These are phyloP conservation scores for Royoungia palumana DNA, from an alignment of 768 basidiomycete species.

Conservation along the genomic window DNA sequence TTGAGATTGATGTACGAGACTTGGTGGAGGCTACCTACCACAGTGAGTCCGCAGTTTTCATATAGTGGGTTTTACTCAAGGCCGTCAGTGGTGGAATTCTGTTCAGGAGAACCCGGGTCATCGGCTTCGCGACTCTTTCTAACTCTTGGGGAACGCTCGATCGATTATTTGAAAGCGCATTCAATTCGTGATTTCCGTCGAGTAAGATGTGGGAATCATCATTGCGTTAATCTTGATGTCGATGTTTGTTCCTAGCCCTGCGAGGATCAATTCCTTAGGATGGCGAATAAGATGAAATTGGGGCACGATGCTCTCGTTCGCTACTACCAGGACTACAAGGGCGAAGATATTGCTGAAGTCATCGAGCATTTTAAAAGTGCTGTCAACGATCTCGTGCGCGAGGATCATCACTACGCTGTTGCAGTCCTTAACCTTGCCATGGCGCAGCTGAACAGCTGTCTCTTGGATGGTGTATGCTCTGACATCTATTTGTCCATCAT, in stretches of 20 bases:
- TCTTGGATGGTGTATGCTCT: background rate
- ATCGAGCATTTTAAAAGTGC: constrained; percentile 5
- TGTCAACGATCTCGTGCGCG: background rate
- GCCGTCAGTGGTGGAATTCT: too few species aligned
- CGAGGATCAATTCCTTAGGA: too few species aligned
- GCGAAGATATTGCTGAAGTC: background rate
- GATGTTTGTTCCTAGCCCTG: too few species aligned
- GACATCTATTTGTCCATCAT: background rate
- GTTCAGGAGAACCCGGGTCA: too few species aligned
- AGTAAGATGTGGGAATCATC: too few species aligned
- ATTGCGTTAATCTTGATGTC: too few species aligned
- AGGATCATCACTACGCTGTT: constrained; percentile 2
- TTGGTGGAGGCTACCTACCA: background rate
- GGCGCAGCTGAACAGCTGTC: constrained; percentile 3
- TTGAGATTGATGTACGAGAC: background rate
- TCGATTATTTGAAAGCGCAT: too few species aligned
- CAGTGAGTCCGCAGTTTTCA: background rate
- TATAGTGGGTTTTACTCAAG: too few species aligned
- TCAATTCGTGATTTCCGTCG: too few species aligned
- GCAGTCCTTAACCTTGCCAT: constrained; percentile 15
- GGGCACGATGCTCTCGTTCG: constrained; percentile 2
- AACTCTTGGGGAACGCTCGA: too few species aligned
- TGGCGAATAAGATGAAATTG: background rate
- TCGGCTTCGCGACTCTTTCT: too few species aligned
- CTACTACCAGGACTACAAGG: background rate